A percentile compares a stretch with the other conserved stretches of the same genome.
phyloP scores from a whole-genome alignment of 345 rosid species.

The Eutrema yunnanense region DNA sequence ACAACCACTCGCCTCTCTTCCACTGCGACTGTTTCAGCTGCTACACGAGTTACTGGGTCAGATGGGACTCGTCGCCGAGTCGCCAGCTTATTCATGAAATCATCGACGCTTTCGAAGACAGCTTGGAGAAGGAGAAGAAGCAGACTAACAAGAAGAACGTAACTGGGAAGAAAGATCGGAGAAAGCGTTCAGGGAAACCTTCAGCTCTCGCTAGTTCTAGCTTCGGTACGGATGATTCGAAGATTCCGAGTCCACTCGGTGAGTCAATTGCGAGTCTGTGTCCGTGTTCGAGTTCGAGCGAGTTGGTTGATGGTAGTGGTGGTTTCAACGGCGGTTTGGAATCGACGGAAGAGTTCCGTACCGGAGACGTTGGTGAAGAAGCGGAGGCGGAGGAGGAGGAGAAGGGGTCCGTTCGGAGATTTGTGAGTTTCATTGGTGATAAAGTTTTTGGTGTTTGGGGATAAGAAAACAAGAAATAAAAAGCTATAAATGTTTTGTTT shows the following conservation, averaged over 20 bases:
- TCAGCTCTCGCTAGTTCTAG: constrained; percentile 1
- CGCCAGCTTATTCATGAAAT: constrained; percentile 77
- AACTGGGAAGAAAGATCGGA: constrained; percentile 32
- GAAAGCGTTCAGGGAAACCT: constrained; percentile 28
- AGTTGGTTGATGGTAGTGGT: constrained; percentile 3
- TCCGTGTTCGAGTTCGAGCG: constrained; percentile 5
- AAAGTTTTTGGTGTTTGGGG: constrained; percentile 72
- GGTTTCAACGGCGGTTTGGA: neutral
- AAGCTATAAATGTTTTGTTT: neutral
- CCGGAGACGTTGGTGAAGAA: constrained; percentile 13
- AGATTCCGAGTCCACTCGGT: constrained; percentile 17
- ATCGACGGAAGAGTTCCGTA: constrained; percentile 1
- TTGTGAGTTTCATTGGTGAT: constrained; percentile 66
- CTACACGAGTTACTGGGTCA: constrained; percentile 72
- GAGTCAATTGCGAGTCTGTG: constrained; percentile 7
- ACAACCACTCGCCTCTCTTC: constrained; percentile 48
- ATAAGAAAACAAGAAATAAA: constrained; percentile 13
- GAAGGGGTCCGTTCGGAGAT: constrained; percentile 39
- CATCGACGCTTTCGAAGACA: constrained; percentile 70
- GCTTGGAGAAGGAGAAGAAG: constrained; percentile 28
- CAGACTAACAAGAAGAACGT: constrained; percentile 22
- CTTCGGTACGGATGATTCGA: neutral
- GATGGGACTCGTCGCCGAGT: constrained; percentile 80
- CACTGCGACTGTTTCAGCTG: constrained; percentile 73
- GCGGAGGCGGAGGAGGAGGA: constrained; percentile 29